These are phyloP conservation scores for Yamadazyma atmosphaerica DNA, from an alignment of 1,139 yeast genomes.

Conservation along the genomic window DNA sequence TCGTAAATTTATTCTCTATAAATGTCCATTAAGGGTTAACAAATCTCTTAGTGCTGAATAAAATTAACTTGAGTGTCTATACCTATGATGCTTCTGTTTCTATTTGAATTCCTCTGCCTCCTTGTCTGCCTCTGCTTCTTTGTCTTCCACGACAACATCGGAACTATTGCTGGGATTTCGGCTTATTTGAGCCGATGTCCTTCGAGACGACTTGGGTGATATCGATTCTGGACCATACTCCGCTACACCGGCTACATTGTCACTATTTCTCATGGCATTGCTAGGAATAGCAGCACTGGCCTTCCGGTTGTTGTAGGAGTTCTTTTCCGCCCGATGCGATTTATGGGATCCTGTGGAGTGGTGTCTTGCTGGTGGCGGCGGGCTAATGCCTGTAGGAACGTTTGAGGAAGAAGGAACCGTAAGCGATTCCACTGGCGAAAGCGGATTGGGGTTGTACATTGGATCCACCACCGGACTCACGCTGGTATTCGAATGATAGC, in stretches of 20 bases:
- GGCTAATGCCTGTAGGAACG: neutral
- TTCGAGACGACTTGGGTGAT: too few relatives aligned
- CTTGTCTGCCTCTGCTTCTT: too few relatives aligned
- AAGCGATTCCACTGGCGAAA: neutral
- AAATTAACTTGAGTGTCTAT: too few relatives aligned
- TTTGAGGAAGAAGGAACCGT: conserved; percentile 1
- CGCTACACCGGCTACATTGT: conserved; percentile 22
- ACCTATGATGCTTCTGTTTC: too few relatives aligned
- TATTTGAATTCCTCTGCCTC: too few relatives aligned
- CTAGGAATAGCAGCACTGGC: conserved; percentile 18
- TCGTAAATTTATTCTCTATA: too few relatives aligned
- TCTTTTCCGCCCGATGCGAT: conserved; percentile 10
- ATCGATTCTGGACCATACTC: too few relatives aligned
- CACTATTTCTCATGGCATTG: conserved; percentile 17
- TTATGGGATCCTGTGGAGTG: conserved; percentile 13
- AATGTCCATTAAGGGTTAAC: too few relatives aligned
- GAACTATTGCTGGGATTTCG: too few relatives aligned
- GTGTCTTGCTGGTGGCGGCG: conserved; percentile 9
- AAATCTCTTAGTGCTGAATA: too few relatives aligned
- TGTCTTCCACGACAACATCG: too few relatives aligned
- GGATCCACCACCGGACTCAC: neutral
- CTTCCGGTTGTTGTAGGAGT: conserved; percentile 17
- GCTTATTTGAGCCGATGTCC: too few relatives aligned
- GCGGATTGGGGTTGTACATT: neutral
- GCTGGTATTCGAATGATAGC: neutral